phyloP scores from a whole-genome alignment of 2,329 filamentous ascomycete genomes.

The Pochonia chlamydosporia region DNA sequence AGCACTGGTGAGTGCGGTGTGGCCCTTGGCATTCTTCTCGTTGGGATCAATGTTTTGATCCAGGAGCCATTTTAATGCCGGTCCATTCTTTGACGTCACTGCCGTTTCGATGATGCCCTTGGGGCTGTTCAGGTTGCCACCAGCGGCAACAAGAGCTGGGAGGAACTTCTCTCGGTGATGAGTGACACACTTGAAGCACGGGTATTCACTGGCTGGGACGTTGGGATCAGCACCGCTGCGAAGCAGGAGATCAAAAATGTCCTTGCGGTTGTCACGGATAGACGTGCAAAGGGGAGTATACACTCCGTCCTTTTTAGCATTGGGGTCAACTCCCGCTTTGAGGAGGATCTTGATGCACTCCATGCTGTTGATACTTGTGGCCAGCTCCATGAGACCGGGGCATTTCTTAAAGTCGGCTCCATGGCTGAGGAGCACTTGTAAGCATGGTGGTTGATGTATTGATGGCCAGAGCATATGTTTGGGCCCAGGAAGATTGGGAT shows the following conservation, averaged over 20 bases:
- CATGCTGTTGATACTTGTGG: slow-evolving; percentile 56
- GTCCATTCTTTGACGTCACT: slow-evolving; percentile 54
- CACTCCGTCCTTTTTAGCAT: slow-evolving; percentile 57
- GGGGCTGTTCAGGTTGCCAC: slow-evolving; percentile 51
- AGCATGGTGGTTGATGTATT: slow-evolving; percentile 50
- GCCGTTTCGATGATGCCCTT: slow-evolving; percentile 63
- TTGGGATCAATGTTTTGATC: slow-evolving; percentile 56
- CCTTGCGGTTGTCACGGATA: slow-evolving; percentile 59
- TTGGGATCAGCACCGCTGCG: slow-evolving; percentile 57
- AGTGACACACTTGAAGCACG: slow-evolving; percentile 62
- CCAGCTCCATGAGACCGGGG: slow-evolving; percentile 59
- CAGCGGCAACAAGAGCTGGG: slow-evolving; percentile 52
- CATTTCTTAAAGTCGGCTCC: slow-evolving; percentile 56
- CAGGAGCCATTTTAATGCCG: slow-evolving; percentile 55
- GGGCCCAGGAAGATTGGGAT: slow-evolving; percentile 62
- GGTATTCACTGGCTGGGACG: slow-evolving; percentile 56
- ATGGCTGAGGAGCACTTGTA: slow-evolving; percentile 51
- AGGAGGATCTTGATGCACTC: slow-evolving; percentile 54
- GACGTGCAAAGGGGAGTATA: slow-evolving; percentile 64
- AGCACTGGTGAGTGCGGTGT: slow-evolving; percentile 60
- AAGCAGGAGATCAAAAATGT: slow-evolving; percentile 56
- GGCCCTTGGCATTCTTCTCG: slow-evolving; percentile 49
- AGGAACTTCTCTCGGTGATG: slow-evolving; percentile 58
- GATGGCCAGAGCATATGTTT: slow-evolving; percentile 66
- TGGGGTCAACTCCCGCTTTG: slow-evolving; percentile 53